Evolutionary conservation across 2,329 filamentous ascomycete species (phyloP).

Genomic region (Fusarium austroafricanum): DNA sequence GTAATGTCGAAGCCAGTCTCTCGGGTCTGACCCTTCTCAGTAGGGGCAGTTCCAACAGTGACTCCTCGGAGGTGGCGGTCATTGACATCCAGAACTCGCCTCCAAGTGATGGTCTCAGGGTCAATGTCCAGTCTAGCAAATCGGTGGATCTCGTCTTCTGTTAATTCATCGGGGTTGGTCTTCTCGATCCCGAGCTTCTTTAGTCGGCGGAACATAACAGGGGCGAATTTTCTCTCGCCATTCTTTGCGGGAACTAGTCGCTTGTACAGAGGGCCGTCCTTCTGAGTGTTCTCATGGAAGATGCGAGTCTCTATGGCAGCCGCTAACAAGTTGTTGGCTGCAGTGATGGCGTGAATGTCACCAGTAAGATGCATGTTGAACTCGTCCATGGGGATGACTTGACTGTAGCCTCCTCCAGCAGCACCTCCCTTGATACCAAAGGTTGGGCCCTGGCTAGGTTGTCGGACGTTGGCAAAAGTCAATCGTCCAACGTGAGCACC

Average conservation of each 20-base stretch:
- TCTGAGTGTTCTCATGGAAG: conserved; percentile 97
- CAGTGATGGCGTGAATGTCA: conserved; percentile 97
- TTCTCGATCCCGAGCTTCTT: conserved; percentile 97
- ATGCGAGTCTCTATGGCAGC: conserved; percentile 98
- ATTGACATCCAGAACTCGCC: conserved; percentile 95
- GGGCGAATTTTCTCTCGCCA: conserved; percentile 85
- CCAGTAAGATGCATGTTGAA: conserved; percentile 98
- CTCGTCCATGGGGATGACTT: conserved; percentile 99
- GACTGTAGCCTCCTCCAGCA: conserved; percentile 96
- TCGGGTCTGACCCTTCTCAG: conserved; percentile 88
- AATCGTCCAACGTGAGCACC: conserved; percentile 88
- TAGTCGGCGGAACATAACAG: conserved; percentile 91
- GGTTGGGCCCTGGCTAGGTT: conserved; percentile 96
- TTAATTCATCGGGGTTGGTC: conserved; percentile 91
- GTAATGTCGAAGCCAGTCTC: conserved; percentile 98
- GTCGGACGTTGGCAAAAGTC: conserved; percentile 95
- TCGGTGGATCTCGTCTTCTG: conserved; percentile 84
- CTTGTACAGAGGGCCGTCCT: conserved; percentile 87
- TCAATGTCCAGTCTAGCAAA: conserved; percentile 98
- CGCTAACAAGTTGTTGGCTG: conserved; percentile 95
- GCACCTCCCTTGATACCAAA: conserved; percentile 99
- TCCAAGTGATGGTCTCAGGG: conserved; percentile 96
- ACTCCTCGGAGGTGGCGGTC: conserved; percentile 92
- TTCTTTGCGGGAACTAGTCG: conserved; percentile 91
- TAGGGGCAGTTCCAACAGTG: conserved; percentile 87